These are phyloP conservation scores for Limtongia smithiae DNA, from an alignment of 805 yeast genomes.

Conservation along the genomic window DNA sequence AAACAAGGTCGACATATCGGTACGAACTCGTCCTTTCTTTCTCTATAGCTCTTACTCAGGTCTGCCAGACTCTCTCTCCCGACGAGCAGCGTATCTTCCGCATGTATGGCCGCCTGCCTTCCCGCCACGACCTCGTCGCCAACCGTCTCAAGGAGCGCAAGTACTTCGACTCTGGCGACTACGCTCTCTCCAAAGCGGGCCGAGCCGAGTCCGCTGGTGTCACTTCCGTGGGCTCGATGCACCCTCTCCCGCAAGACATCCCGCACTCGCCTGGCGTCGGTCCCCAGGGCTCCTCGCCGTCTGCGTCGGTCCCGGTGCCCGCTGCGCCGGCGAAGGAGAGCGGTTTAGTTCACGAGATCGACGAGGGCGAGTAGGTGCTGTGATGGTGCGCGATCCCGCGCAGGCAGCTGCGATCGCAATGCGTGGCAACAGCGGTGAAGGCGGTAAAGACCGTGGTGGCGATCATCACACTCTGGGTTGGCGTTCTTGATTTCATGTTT, in stretches of 20 bases:
- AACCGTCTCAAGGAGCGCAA: conserved; percentile 77
- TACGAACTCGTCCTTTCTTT: background rate
- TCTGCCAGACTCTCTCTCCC: conserved; percentile 39
- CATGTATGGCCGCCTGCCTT: conserved; percentile 82
- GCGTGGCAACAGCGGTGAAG: no score
- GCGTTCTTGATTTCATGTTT: no score
- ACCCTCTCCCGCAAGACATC: conserved; percentile 34
- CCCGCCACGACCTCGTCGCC: conserved; percentile 69
- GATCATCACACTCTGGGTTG: no score
- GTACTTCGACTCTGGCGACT: conserved; percentile 92
- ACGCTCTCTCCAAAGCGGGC: conserved; percentile 61
- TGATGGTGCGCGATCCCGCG: no score
- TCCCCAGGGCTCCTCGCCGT: background rate
- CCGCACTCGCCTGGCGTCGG: conserved; percentile 30
- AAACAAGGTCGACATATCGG: conserved; percentile 19
- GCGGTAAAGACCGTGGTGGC: no score
- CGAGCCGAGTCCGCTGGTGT: conserved; percentile 36
- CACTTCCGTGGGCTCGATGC: conserved; percentile 31
- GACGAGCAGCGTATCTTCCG: conserved; percentile 76
- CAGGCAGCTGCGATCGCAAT: no score
- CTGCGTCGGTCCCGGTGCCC: conserved; percentile 3
- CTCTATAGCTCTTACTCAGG: no score
- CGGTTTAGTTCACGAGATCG: conserved; percentile 19
- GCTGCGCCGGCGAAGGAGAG: conserved; percentile 30
- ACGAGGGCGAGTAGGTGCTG: no score